Evolutionary conservation across 495 filamentous ascomycete species (phyloP).

Genomic region (Talaromyces stipitatus): DNA sequence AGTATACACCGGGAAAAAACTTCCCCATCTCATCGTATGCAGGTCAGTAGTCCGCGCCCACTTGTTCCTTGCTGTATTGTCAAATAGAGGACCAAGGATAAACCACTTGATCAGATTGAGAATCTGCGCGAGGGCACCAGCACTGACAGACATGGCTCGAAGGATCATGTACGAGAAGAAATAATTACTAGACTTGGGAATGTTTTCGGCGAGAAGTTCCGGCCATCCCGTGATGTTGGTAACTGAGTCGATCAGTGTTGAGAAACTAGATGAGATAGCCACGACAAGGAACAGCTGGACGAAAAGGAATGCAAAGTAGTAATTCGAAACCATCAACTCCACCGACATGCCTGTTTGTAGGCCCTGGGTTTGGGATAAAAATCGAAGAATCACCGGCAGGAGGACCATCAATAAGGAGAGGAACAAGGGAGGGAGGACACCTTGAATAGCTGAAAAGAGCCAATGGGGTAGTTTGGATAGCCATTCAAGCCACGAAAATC

Average conservation of each 20-base stretch:
- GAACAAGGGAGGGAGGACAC: constrained; percentile 75
- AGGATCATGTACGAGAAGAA: constrained; percentile 99
- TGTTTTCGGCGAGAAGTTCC: constrained; percentile 65
- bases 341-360: constrained; percentile 73
- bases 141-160: constrained; percentile 83
- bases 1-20: constrained; percentile 91
- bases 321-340: constrained; percentile 78
- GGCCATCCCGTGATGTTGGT: constrained; percentile 55
- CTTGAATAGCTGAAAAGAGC: constrained; percentile 68
- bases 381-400: constrained; percentile 69
- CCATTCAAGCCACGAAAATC: constrained; percentile 64
- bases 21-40: constrained; percentile 79
- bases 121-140: constrained; percentile 84
- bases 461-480: constrained; percentile 53
- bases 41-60: constrained; percentile 78
- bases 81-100: constrained; percentile 65
- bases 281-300: constrained; percentile 93
- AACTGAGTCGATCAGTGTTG: constrained; percentile 56
- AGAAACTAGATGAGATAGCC: constrained; percentile 73
- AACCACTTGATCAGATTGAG: constrained; percentile 72
- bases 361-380: constrained; percentile 69
- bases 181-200: constrained; percentile 88
- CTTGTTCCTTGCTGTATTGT: constrained; percentile 83
- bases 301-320: constrained; percentile 93
- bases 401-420: constrained; percentile 73